Base-by-base conservation (phyloP, 306 rosid genomes). In the Malus sieversii region DNA sequence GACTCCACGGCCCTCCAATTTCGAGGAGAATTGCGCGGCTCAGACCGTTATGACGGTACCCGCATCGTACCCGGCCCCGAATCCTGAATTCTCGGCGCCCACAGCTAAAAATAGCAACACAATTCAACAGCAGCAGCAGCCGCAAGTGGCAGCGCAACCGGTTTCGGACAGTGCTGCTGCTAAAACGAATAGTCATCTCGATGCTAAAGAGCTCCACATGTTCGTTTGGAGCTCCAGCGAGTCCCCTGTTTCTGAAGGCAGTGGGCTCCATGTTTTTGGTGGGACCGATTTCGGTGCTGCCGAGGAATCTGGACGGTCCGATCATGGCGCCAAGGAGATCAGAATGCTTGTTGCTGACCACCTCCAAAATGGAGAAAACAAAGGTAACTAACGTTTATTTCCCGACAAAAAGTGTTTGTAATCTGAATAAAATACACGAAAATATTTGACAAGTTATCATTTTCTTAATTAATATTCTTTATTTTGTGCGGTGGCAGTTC, bases 121-220 rank as follows among this genome's bases (percentile, higher is more conserved):
- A 64, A 83, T 70, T 18, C 79, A 79, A 38, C 83, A 72, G 14
- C 84, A 42, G 6, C 91, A 67, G 16, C 73, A 58, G n/a, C 80
- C 33, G 10, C 75, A 14, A 4, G 9, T 33, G 9, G 64, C 67
- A 6, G 75, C 30, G 67, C 89, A 66, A 22, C 80, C 32, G 10
- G 88, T 60, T 3, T 59, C 62, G 40, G 68, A 62, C 7, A 14
- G 16, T 62, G 66, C 19, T 62, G 4, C 35, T 14, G 8, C 66
- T 62, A 92, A 89, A 75, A 27, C 85, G 0, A 90, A 76, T 32
- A 32, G 68, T 64, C 10, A 16, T 64, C 68, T 89, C 25, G 97
- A 93, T 29, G 97, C 95, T 5, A 93, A 93, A 71, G 98, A 93
- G 87, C 95, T 93, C 7, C 98, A 93, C 79, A 90, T 93, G 98